Evolutionary conservation across 805 yeast species (phyloP).

Genomic region (Yamadazyma nakazawae): DNA sequence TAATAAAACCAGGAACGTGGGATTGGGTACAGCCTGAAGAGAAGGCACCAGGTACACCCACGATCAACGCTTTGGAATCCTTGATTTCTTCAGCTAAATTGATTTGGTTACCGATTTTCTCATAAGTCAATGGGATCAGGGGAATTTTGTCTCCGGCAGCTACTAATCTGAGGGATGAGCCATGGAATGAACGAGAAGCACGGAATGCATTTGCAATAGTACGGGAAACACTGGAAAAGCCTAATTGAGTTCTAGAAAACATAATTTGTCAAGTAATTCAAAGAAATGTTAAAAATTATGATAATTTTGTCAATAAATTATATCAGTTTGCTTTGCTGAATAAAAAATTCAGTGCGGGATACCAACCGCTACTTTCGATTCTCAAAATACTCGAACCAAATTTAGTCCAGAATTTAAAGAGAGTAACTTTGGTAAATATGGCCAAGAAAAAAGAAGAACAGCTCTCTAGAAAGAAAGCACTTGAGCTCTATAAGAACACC

Average conservation of each 20-base stretch:
- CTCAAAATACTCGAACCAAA: not conserved
- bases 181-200: constrained; percentile 2
- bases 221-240: not conserved
- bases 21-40: constrained; percentile 74
- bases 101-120: constrained; percentile 62
- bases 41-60: constrained; percentile 61
- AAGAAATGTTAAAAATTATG: too few species aligned
- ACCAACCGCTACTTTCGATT: not conserved
- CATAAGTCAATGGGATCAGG: constrained; percentile 50
- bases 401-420: not conserved
- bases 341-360: not conserved
- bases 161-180: constrained; percentile 21
- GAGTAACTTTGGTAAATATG: constrained; percentile 1
- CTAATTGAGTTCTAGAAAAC: constrained; percentile 5
- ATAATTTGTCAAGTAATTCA: too few species aligned
- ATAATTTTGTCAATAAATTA: too few species aligned
- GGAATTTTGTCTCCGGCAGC: constrained; percentile 61
- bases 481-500: constrained; percentile 64
- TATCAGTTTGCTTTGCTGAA: not conserved
- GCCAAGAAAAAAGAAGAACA: constrained; percentile 25
- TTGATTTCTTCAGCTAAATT: constrained; percentile 48
- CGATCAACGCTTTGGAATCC: constrained; percentile 33
- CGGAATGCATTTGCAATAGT: not conserved
- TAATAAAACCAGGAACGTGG: constrained; percentile 73
- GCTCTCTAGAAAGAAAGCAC: constrained; percentile 42